A percentile compares a stretch with the other conserved stretches of the same genome.
Evolutionary conservation across 371 early-diverging fungal species (phyloP).

Genomic region (Saksenaea oblongispora): DNA sequence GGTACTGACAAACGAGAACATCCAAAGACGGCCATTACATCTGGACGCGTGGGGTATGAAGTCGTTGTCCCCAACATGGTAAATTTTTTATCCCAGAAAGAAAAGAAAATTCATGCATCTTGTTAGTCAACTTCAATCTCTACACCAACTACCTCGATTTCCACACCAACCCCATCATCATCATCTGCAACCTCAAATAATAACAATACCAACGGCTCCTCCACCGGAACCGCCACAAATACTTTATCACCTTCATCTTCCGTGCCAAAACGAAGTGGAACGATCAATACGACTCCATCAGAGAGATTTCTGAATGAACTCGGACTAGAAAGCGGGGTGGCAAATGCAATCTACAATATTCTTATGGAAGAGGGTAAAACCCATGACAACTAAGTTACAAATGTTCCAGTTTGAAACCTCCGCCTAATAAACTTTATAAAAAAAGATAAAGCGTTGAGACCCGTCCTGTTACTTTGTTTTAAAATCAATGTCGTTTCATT

Average conservation of each 20-base stretch:
- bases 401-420: conserved; percentile 1
- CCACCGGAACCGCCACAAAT: background rate
- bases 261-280: conserved; percentile 16
- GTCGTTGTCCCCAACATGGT: conserved; percentile 45
- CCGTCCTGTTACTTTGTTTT: background rate
- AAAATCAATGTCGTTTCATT: conserved; percentile 27
- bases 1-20: conserved; percentile 10
- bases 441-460: background rate
- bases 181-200: conserved; percentile 1
- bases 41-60: conserved; percentile 43
- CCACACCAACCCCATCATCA: background rate
- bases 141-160: conserved; percentile 20
- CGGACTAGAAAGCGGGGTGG: conserved; percentile 49
- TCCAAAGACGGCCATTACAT: conserved; percentile 32
- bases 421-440: conserved; percentile 6
- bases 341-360: conserved; percentile 49
- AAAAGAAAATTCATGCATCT: background rate
- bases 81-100: background rate
- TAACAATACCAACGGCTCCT: background rate
- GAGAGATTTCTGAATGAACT: conserved; percentile 42
- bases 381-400: conserved; percentile 15
- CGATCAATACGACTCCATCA: conserved; percentile 23
- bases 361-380: conserved; percentile 31
- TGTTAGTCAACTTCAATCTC: conserved; percentile 44
- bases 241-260: conserved; percentile 7